phyloP scores from a whole-genome alignment of 305 asterid genomes.

The Fraxinus latifolia region DNA sequence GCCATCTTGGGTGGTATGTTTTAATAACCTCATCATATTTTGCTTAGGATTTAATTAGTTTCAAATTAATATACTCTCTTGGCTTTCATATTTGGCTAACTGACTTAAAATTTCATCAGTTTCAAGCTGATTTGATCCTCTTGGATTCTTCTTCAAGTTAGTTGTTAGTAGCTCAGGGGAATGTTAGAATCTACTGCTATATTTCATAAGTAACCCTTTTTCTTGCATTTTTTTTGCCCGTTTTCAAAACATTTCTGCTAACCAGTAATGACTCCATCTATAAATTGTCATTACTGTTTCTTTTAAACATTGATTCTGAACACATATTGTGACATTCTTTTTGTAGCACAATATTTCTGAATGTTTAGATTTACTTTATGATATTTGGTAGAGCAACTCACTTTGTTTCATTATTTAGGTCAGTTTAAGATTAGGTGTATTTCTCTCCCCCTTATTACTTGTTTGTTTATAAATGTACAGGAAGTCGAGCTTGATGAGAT shows the following conservation, averaged over 20 bases:
- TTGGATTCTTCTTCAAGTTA: constrained; percentile 8
- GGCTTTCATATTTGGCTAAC: neutral
- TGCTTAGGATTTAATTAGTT: constrained; percentile 2
- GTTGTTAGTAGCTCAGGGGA: constrained; percentile 12
- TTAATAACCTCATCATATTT: neutral
- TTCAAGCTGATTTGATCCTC: constrained; percentile 2
- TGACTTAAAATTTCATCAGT: constrained; percentile 2
- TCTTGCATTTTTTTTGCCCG: neutral
- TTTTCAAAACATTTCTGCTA: neutral
- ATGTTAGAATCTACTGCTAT: constrained; percentile 6
- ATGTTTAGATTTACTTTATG: neutral
- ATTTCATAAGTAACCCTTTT: neutral
- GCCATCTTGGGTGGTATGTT: neutral
- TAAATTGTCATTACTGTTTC: neutral
- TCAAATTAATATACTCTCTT: constrained; percentile 6
- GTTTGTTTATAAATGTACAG: constrained; percentile 36
- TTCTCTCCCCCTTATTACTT: constrained; percentile 8
- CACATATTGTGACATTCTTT: neutral
- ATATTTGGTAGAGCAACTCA: neutral
- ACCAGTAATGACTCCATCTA: neutral
- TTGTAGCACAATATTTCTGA: neutral
- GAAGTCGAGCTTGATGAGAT: constrained; percentile 70
- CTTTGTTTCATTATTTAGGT: constrained; percentile 15
- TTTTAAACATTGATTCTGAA: neutral
- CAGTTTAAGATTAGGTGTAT: neutral